A percentile compares a stretch with the other conserved stretches of the same genome.
Evolutionary conservation across 2,329 filamentous ascomycete species (phyloP).

Genomic region (Penicillium sp.): DNA sequence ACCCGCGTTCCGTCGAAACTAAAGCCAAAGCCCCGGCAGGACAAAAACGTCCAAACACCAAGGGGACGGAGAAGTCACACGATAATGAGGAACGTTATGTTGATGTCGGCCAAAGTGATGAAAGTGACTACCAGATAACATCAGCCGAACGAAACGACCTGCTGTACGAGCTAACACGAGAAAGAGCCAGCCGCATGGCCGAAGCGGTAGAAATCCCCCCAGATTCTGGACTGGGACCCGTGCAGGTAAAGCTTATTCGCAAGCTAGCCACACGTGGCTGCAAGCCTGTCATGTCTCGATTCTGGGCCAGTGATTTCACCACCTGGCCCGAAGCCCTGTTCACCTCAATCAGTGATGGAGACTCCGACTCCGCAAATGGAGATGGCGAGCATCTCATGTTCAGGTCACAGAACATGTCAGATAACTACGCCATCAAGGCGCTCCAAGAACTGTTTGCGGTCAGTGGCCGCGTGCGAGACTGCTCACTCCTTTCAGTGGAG

Average conservation of each 20-base stretch:
- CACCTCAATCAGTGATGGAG: slow-evolving; percentile 24
- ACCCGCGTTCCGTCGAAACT: not conserved
- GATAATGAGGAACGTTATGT: not conserved
- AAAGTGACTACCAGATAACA: not conserved
- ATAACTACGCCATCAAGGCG: slow-evolving; percentile 54
- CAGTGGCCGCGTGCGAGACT: slow-evolving; percentile 54
- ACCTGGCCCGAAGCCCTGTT: slow-evolving; percentile 57
- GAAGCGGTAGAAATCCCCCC: slow-evolving; percentile 40
- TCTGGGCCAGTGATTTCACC: slow-evolving; percentile 55
- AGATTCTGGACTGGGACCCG: slow-evolving; percentile 49
- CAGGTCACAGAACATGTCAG: slow-evolving; percentile 38
- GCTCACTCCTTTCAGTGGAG: slow-evolving; percentile 38
- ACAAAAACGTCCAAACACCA: not conserved
- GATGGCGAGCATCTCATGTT: slow-evolving; percentile 46
- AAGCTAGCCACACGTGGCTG: slow-evolving; percentile 56
- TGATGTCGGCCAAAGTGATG: not conserved
- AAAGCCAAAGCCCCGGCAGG: not conserved
- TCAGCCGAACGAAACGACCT: not conserved
- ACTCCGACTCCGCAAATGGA: not conserved
- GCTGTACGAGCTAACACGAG: not conserved
- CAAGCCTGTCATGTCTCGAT: slow-evolving; percentile 54
- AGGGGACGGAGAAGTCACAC: not conserved
- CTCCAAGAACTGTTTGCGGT: slow-evolving; percentile 52
- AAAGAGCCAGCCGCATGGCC: slow-evolving; percentile 33
- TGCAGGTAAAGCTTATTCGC: slow-evolving; percentile 54